phyloP scores from a whole-genome alignment of 345 rosid species.

The Trapa bicornis region DNA sequence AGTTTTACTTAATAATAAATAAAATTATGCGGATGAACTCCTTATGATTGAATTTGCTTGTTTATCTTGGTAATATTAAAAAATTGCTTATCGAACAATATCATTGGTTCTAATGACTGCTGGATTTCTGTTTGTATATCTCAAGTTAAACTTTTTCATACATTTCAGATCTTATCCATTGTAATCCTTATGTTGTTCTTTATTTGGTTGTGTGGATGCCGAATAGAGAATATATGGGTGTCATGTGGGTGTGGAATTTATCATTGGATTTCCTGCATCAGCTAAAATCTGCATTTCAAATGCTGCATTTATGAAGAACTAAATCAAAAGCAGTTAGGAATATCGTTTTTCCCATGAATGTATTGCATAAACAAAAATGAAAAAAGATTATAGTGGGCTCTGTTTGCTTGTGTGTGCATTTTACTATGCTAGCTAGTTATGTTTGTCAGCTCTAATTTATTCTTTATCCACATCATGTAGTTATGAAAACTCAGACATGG shows the following conservation, averaged over 20 bases:
- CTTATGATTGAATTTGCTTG: background rate
- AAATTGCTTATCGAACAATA: background rate
- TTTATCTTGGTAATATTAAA: background rate
- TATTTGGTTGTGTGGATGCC: background rate
- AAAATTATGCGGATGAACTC: background rate
- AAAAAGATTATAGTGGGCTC: background rate
- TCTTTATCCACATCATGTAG: slow-evolving; percentile 8
- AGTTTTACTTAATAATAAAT: background rate
- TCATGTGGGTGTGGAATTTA: background rate
- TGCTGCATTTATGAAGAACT: background rate
- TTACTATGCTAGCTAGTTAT: background rate
- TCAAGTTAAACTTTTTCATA: background rate
- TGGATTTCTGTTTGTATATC: background rate
- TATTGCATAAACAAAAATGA: background rate
- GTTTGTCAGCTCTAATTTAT: background rate
- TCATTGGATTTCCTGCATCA: background rate
- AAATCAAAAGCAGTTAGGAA: background rate
- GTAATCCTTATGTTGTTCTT: background rate
- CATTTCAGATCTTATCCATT: background rate
- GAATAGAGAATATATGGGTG: background rate
- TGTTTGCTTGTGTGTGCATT: too few species aligned
- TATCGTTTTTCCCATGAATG: background rate
- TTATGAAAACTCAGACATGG: slow-evolving; percentile 17
- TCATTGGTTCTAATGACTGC: background rate
- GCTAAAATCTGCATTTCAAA: background rate